Conservation (phyloP, 1,139 yeast genomes). For the Protomyces inundatus region DNA sequence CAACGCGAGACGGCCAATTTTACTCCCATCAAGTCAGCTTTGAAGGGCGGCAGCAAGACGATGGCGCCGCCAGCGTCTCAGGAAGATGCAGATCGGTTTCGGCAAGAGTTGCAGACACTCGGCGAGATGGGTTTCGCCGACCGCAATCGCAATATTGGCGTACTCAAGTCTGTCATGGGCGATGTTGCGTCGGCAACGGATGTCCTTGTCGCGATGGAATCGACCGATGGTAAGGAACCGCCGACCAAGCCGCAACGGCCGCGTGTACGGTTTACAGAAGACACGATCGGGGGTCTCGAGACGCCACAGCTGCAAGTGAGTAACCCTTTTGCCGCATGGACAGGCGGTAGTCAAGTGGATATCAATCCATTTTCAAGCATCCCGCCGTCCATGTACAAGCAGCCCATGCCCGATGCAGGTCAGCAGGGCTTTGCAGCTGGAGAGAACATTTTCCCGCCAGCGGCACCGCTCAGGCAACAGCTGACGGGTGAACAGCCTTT, state of each 20-base stretch:
- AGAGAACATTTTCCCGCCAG: constrained; percentile 29
- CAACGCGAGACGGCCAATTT: constrained; percentile 25
- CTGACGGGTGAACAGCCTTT: constrained; percentile 35
- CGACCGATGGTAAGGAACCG: constrained; percentile 48
- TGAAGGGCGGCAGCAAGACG: constrained; percentile 12
- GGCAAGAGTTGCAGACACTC: constrained; percentile 1
- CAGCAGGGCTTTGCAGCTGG: constrained; percentile 25
- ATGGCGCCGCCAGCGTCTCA: constrained; percentile 13
- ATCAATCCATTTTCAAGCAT: constrained; percentile 28
- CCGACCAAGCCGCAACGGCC: constrained; percentile 52
- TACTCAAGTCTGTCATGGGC: constrained; percentile 17
- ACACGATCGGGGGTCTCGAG: constrained; percentile 48
- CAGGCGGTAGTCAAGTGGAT: constrained; percentile 43
- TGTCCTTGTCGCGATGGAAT: constrained; percentile 35
- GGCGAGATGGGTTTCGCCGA: constrained; percentile 17
- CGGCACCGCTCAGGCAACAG: constrained; percentile 33
- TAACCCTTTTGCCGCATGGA: constrained; percentile 31
- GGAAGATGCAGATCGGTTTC: constrained; percentile 8
- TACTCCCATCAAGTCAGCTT: constrained; percentile 24
- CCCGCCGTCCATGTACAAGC: constrained; percentile 18
- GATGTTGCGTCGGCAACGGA: constrained; percentile 21
- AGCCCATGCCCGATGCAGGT: constrained; percentile 28
- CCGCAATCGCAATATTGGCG: constrained; percentile 7
- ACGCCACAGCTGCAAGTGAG: constrained; percentile 43
- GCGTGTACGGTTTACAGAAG: constrained; percentile 44